These are phyloP conservation scores for Trichosporon ovoides DNA, from an alignment of 1,284 basidiomycete species.

Conservation along the genomic window DNA sequence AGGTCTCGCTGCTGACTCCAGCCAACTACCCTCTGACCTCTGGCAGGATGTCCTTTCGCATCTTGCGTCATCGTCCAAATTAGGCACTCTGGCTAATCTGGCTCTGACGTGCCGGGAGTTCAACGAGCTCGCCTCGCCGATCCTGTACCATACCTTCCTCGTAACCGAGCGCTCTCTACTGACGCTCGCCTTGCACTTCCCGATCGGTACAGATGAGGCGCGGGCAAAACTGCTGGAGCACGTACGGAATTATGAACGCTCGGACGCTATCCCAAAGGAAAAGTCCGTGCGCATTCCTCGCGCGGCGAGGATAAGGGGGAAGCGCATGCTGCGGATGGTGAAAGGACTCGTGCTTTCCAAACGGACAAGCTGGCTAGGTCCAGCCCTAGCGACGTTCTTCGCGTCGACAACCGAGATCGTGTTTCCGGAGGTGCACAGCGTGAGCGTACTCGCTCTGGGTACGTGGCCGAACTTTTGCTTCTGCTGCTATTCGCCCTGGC, in stretches of 20 bases:
- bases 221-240: background rate
- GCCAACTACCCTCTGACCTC: background rate
- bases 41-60: background rate
- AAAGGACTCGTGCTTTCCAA: background rate
- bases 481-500: background rate
- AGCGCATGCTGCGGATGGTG: background rate
- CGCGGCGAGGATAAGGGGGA: background rate
- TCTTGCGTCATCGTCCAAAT: background rate
- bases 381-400: background rate
- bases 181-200: background rate
- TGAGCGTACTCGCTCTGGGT: background rate
- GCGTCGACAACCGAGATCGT: background rate
- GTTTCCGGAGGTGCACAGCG: background rate
- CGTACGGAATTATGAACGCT: background rate
- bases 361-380: background rate
- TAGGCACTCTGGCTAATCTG: background rate
- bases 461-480: slow-evolving; percentile 3
- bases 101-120: background rate
- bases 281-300: background rate
- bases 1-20: background rate
- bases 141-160: background rate
- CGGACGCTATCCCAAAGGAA: no score
- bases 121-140: background rate
- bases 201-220: background rate
- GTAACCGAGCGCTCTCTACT: background rate